Base-by-base conservation (phyloP, 106 monocot genomes). In the Narthecium ossifragum region DNA sequence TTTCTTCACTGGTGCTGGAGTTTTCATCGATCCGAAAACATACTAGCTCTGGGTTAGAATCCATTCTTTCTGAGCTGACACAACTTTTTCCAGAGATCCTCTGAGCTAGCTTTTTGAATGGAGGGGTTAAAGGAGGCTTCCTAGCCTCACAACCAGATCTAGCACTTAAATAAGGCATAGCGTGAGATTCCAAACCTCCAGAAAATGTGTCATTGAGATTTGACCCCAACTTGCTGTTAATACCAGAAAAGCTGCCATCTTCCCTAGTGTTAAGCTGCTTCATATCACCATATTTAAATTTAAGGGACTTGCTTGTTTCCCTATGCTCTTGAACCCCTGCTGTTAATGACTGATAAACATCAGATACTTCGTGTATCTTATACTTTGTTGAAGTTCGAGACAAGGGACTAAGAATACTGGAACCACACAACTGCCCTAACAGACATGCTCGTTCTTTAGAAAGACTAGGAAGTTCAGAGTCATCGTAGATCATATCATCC, bases 11-110 rank as follows among this genome's bases (percentile, higher is more conserved):
- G 21, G 66, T 80, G 45, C 58, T 61, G 21, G 65, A 62, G 69
- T 84, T 72, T 76, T 88, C 92, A 59, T 92, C 87, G 68, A 92
- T 92, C 24, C 81, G 64, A 65, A 88, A 92, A 55, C 92, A 92
- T 39, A 59, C 40, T 31, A 78, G 79, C 39, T 76, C 85, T 37
- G 85, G 78, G 29, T 69, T 83, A 41, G 71, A 73, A 46, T 43
- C 55, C 20, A 64, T 17, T 38, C 49, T 65, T 8, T 57, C 80
- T 60, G 70, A 84, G 63, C 78, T 73, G n/a, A 38, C 48, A 66
- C 62, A 56, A 31, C 62, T 65, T 75, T 59, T 80, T 4, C 49
- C 56, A 3, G 66, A 64, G 20, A 40, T 47, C 55, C 48, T 77
- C 41, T 64, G 68, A 25, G 33, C 33, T 31, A 72, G 36, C 41